These are phyloP conservation scores for Ustilago trichophora DNA, from an alignment of 1,284 basidiomycete species.

Conservation along the genomic window DNA sequence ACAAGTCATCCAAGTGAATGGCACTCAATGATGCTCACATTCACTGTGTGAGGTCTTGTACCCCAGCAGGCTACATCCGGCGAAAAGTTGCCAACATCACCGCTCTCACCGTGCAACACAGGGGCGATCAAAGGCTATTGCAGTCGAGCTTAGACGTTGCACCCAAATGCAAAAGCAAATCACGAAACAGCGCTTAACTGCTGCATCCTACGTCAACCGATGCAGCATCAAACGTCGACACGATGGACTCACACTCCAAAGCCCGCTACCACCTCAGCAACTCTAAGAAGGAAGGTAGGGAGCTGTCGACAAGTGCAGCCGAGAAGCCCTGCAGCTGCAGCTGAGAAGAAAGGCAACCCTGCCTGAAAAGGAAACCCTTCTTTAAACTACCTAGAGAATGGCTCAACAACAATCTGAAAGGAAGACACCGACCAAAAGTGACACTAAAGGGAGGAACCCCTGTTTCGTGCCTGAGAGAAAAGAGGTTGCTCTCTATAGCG, in stretches of 20 bases:
- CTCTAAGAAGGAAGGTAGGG: neutral
- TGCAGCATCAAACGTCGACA: neutral
- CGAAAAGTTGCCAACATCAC: neutral
- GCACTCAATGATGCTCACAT: no score
- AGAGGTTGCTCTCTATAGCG: neutral
- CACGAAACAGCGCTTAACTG: neutral
- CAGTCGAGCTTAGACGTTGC: no score
- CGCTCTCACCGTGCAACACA: slow-evolving; percentile 1
- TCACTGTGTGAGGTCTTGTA: no score
- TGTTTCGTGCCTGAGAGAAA: slow-evolving; percentile 30
- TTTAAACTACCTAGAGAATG: slow-evolving; percentile 4
- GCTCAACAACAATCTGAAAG: slow-evolving; percentile 4
- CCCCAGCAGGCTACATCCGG: no score
- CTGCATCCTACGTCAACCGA: slow-evolving; percentile 1
- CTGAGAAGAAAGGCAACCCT: no score
- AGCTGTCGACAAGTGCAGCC: slow-evolving; percentile 35
- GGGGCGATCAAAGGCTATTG: neutral
- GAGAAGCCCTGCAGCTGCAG: no score
- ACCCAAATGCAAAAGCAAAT: no score
- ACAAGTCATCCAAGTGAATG: no score
- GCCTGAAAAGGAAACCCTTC: no score
- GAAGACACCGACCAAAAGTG: neutral
- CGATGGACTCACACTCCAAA: slow-evolving; percentile 2
- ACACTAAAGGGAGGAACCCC: neutral
- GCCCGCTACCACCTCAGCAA: neutral